A percentile compares a stretch with the other conserved stretches of the same genome.
Conservation (phyloP, 108 stramenopile species). For the Chaetoceros muelleri region DNA sequence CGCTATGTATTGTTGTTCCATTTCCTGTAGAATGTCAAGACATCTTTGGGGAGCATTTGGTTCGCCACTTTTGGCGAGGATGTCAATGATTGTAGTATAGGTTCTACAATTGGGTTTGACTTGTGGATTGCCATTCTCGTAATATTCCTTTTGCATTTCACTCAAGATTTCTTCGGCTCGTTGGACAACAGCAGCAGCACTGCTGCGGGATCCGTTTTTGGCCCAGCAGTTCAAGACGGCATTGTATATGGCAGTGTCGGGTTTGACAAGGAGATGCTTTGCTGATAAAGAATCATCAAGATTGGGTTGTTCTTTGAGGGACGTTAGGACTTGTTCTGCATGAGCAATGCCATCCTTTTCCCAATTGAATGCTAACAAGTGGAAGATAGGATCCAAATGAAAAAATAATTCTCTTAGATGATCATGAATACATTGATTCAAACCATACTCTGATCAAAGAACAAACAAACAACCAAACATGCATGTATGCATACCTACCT, state of each 20-base stretch:
- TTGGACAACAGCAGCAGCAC: constrained; percentile 35
- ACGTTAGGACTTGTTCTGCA: background rate
- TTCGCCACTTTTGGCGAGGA: constrained; percentile 1
- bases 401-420: too few species aligned
- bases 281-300: background rate
- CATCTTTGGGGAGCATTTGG: constrained; percentile 17
- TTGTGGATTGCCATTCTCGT: constrained; percentile 18
- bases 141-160: constrained; percentile 46
- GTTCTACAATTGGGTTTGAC: constrained; percentile 41
- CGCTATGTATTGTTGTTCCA: background rate
- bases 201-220: constrained; percentile 23
- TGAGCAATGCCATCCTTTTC: background rate
- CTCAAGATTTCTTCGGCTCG: constrained; percentile 60
- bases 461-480: too few species aligned
- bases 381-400: too few species aligned
- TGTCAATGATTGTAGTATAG: constrained; percentile 7
- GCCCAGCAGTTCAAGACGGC: constrained; percentile 61
- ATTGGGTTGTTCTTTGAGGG: background rate
- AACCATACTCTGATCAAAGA: too few species aligned
- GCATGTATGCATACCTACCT: too few species aligned
- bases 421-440: too few species aligned
- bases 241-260: constrained; percentile 39
- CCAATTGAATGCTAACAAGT: background rate
- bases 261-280: constrained; percentile 19
- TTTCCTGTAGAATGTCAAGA: constrained; percentile 31